Conservation (phyloP, 306 rosid species). For the Vigna trinervia region DNA sequence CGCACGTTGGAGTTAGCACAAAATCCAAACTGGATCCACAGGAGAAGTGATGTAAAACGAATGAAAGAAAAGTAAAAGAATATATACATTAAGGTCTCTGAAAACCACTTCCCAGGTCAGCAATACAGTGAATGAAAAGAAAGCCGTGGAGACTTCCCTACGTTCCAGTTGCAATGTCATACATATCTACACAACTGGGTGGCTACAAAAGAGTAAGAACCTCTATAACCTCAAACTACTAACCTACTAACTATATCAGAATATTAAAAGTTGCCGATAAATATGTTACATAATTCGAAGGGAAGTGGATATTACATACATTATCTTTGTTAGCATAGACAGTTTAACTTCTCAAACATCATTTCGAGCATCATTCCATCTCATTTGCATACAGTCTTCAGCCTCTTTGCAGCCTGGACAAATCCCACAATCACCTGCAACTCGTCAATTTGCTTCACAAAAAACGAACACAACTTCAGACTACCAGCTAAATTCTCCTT, state of each 20-base stretch:
- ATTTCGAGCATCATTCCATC: constrained; percentile 31
- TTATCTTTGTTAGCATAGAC: constrained; percentile 72
- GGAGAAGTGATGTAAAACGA: background rate
- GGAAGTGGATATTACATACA: constrained; percentile 59
- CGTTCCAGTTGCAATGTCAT: constrained; percentile 57
- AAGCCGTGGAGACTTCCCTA: constrained; percentile 57
- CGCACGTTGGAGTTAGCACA: too few relatives aligned
- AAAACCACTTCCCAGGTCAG: constrained; percentile 71
- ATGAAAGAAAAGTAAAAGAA: constrained; percentile 29
- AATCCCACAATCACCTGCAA: constrained; percentile 94
- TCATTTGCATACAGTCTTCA: constrained; percentile 93
- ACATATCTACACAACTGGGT: constrained; percentile 67
- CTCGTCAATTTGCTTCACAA: constrained; percentile 93
- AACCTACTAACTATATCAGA: constrained; percentile 52
- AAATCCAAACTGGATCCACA: too few relatives aligned
- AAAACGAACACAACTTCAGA: constrained; percentile 34
- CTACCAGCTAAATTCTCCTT: constrained; percentile 1
- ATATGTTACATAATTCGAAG: constrained; percentile 63
- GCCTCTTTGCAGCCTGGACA: constrained; percentile 91
- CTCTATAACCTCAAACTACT: constrained; percentile 57
- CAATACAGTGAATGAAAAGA: constrained; percentile 57
- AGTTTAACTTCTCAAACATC: constrained; percentile 40
- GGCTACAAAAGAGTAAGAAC: constrained; percentile 64
- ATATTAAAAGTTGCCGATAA: constrained; percentile 54
- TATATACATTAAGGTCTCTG: constrained; percentile 57